These are phyloP conservation scores for Podila horticola DNA, from an alignment of 192 early-diverging fungal species.

Conservation along the genomic window DNA sequence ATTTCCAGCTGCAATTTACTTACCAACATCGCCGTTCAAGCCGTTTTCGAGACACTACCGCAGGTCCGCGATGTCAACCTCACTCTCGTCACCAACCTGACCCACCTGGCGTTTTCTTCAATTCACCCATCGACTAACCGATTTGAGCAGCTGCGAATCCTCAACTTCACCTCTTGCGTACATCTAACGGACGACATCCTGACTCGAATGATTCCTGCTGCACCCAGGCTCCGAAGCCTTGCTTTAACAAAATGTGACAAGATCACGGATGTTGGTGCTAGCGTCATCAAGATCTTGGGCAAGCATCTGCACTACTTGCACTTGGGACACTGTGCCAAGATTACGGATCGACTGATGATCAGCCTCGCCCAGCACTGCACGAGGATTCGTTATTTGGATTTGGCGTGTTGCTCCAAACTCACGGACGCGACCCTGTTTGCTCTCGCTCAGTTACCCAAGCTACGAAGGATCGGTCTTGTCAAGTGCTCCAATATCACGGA, in stretches of 20 bases:
- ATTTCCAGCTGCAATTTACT: conserved; percentile 60
- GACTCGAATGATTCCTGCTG: conserved; percentile 51
- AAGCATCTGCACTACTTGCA: conserved; percentile 68
- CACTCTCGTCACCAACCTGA: conserved; percentile 35
- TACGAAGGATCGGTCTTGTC: conserved; percentile 66
- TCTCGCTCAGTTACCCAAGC: conserved; percentile 60
- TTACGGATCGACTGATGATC: conserved; percentile 61
- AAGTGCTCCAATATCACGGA: conserved; percentile 72
- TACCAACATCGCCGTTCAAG: conserved; percentile 52
- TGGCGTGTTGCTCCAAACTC: conserved; percentile 63
- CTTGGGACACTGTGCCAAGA: conserved; percentile 61
- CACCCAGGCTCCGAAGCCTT: conserved; percentile 61
- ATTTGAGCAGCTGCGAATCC: conserved; percentile 62
- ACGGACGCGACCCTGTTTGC: conserved; percentile 62
- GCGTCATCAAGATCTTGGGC: conserved; percentile 58
- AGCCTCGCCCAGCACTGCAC: conserved; percentile 58
- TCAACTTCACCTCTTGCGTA: conserved; percentile 58
- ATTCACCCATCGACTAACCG: conserved; percentile 30
- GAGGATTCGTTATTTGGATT: conserved; percentile 65
- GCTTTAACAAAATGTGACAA: conserved; percentile 66
- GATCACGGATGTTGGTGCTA: conserved; percentile 62
- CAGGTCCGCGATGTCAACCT: conserved; percentile 66
- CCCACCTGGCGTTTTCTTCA: conserved; percentile 51
- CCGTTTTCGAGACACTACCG: conserved; percentile 53
- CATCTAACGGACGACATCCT: conserved; percentile 61